Evolutionary conservation across 352 stramenopile genomes (phyloP).

Genomic region (Pythium biforme): DNA sequence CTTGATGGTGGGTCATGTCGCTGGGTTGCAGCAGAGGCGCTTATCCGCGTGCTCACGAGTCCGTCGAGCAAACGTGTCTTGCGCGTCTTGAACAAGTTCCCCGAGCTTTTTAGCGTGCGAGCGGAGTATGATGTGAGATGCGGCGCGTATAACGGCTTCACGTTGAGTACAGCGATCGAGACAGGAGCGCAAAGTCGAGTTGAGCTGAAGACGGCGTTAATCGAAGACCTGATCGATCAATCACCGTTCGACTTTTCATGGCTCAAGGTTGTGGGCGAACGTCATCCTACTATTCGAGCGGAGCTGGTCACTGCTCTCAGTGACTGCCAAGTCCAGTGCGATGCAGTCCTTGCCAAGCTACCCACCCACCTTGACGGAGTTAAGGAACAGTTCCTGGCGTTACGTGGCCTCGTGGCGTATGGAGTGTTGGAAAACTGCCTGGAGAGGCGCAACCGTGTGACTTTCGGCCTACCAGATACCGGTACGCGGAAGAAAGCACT

Average conservation of each 20-base stretch:
- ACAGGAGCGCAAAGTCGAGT: slow-evolving; percentile 17
- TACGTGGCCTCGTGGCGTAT: slow-evolving; percentile 74
- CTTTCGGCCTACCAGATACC: slow-evolving; percentile 60
- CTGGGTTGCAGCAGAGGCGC: slow-evolving; percentile 49
- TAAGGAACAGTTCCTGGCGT: slow-evolving; percentile 41
- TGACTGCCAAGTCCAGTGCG: slow-evolving; percentile 6
- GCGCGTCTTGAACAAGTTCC: slow-evolving; percentile 33
- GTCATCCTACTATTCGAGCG: slow-evolving; percentile 33
- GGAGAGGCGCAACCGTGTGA: slow-evolving; percentile 76
- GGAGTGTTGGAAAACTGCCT: slow-evolving; percentile 79
- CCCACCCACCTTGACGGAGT: slow-evolving; percentile 17
- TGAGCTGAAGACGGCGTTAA: slow-evolving; percentile 41
- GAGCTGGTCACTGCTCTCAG: neutral
- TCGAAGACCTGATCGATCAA: slow-evolving; percentile 57
- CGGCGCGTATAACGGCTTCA: slow-evolving; percentile 45
- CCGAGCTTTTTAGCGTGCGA: slow-evolving; percentile 34
- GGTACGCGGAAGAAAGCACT: slow-evolving; percentile 57
- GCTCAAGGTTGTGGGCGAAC: slow-evolving; percentile 36
- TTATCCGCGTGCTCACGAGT: slow-evolving; percentile 32
- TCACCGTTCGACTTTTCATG: slow-evolving; percentile 64
- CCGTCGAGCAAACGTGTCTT: slow-evolving; percentile 12
- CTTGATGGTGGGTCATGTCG: slow-evolving; percentile 49
- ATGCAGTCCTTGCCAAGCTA: slow-evolving; percentile 19
- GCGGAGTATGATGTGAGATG: slow-evolving; percentile 34
- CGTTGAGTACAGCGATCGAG: slow-evolving; percentile 28